phyloP scores from a whole-genome alignment of 164 flowering plant genomes.

The Dillenia suffruticosa region DNA sequence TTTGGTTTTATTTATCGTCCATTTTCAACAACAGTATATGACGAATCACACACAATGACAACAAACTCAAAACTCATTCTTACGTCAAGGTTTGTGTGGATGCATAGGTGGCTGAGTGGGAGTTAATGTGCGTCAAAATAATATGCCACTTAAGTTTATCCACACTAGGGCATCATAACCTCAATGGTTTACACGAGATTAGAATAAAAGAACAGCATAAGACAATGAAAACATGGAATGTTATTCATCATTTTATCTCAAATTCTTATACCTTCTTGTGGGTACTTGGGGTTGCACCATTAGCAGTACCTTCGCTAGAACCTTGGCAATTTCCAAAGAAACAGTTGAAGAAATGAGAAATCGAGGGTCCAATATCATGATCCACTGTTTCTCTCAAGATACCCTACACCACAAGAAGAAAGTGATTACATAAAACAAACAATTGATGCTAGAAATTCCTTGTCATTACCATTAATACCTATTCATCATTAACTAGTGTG shows the following conservation, averaged over 20 bases:
- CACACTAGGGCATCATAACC: not conserved
- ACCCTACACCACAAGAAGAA: constrained; percentile 44
- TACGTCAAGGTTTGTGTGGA: too few relatives aligned
- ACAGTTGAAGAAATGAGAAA: constrained; percentile 87
- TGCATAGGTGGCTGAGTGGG: too few relatives aligned
- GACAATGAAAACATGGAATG: not conserved
- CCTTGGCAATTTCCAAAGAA: constrained; percentile 67
- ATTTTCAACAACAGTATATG: too few relatives aligned
- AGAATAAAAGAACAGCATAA: not conserved
- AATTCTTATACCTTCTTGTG: constrained; percentile 59
- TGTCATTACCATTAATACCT: too few relatives aligned
- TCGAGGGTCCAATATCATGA: constrained; percentile 77
- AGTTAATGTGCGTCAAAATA: too few relatives aligned
- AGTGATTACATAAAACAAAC: not conserved
- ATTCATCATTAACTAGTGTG: too few relatives aligned
- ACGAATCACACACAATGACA: too few relatives aligned
- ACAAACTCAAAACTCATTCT: too few relatives aligned
- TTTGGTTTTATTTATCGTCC: too few relatives aligned
- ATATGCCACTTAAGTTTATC: too few relatives aligned
- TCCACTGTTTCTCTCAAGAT: constrained; percentile 80
- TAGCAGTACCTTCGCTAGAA: constrained; percentile 28
- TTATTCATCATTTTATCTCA: too few relatives aligned
- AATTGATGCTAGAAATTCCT: too few relatives aligned
- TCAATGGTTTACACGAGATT: not conserved
- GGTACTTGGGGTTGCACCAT: constrained; percentile 25